Base-by-base conservation (phyloP, 805 yeast genomes). In the Hanseniaspora valbyensis region DNA sequence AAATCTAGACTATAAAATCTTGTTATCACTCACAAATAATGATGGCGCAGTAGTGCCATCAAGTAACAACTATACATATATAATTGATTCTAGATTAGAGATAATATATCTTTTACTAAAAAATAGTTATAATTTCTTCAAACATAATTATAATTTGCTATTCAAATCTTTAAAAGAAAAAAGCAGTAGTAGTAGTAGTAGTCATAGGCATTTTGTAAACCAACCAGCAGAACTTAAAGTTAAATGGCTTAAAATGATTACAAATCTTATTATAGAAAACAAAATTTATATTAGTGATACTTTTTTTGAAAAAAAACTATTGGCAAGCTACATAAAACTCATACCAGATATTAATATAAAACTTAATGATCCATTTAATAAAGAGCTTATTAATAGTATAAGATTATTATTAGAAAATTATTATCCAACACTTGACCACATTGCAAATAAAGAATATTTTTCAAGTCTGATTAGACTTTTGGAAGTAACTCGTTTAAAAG, bases 281-380 rank as follows among this genome's bases (percentile, higher is more conserved):
- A 48, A 48, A 33, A 13, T 33, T 3, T 36, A 32, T 13, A 32
- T 48, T 12, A 26, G 34, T 14, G 40, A 40, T 12, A 25, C 16
- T 4, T 22, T 40, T 14, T 48, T 48, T 40, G 51, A 48, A 32
- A 32, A 29, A 4, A 40, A 40, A 19, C 13, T 48, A 10, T 22
- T 48, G 8, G 13, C 28, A 14, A 46, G 25, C 4, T 48, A 40
- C 33, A 29, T 40, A 5, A 40, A 48, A 9, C 34, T 48, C 6
- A 32, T 48, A 25, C 51, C 51, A 21, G 51, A 48, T 16, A n/a
- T 48, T 19, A 36, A 48, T 25, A 21, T 40, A 24, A 24, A 40
- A 13, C 2, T 40, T 7, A 28, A 40, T 3, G 44, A 40, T 26
- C 9, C 22, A n/a, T 48, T 48, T 32, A 33, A 22, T 3, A 37